Base-by-base conservation (phyloP, 768 basidiomycete species). In the Hygrocybe coccinea region DNA sequence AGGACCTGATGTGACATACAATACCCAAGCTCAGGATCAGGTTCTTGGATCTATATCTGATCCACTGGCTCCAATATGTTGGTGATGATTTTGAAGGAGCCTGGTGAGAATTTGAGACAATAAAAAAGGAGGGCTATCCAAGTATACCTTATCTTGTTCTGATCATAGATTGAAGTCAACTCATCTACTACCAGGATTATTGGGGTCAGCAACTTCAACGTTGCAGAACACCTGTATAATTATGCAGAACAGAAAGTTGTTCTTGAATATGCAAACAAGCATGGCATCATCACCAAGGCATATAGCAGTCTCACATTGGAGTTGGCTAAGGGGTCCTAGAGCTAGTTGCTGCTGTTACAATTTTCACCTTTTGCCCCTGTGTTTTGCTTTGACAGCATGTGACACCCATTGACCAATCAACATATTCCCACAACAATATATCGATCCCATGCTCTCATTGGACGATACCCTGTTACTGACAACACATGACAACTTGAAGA, bases 31-130 rank as follows among this genome's bases (percentile, higher is more conserved):
- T 90, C 9, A 81, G 79, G 0, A 59, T 88, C 11, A 70, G 76
- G 50, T 76, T 80, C 35, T 71, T 90, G 4, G 86, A 90, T 62
- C 67, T 90, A 9, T 90, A 89, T 69, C 79, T 90, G 41, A 80
- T 89, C 36, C 87, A 90, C 60, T 43, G 39, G 3, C 84, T 86
- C 33, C 17, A 35, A 10, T 25, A 11, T n/a, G 21, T 52, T 6
- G 50, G 37, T 9, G 34, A 52, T 2, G 52, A 57, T 39, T 59
- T 71, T 56, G 56, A 69, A 48, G 52, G 58, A 6, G 57, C 56
- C 11, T 83, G 81, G 81, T 60, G 61, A 41, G 69, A 54, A 41
- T 54, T 58, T 17, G 57, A 58, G 47, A 58, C 54, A 12, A 46
- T 50, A 11, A 50, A 50, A 25, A 25, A 50, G 12, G 48, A 50